Percentiles rank a stretch among this genome's conserved stretches.
Evolutionary conservation across 345 rosid genomes (phyloP).

Genomic region (Lagerstroemia speciosa): DNA sequence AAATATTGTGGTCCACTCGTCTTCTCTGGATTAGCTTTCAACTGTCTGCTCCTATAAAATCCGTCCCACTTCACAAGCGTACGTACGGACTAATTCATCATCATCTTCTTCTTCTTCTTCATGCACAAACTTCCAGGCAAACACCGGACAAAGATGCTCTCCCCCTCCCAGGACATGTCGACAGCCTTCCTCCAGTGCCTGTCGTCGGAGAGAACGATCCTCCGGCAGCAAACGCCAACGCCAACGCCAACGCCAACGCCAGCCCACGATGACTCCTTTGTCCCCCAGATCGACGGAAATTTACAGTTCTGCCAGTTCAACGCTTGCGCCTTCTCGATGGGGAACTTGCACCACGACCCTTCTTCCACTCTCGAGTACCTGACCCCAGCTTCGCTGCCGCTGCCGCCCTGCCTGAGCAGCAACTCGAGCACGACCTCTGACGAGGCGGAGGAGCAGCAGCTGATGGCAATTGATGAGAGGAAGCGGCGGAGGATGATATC

Average conservation of each 20-base stretch:
- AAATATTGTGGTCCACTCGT: no score
- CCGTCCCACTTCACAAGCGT: not conserved
- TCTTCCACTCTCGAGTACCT: not conserved
- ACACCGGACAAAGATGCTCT: slow-evolving; percentile 1
- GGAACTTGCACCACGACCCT: not conserved
- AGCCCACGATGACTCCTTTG: not conserved
- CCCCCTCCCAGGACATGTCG: slow-evolving; percentile 3
- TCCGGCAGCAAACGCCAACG: no score
- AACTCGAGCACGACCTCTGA: slow-evolving; percentile 58
- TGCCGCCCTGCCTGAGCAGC: slow-evolving; percentile 42
- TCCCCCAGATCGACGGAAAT: not conserved
- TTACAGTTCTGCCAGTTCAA: not conserved
- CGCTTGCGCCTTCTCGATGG: not conserved
- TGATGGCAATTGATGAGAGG: slow-evolving; percentile 68
- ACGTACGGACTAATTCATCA: not conserved
- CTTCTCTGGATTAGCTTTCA: no score
- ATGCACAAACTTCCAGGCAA: not conserved
- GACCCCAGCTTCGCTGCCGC: not conserved
- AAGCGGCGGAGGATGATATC: slow-evolving; percentile 90
- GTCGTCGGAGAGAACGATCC: not conserved
- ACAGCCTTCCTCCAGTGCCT: not conserved
- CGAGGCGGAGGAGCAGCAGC: slow-evolving; percentile 58
- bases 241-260: no score
- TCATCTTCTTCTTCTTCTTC: no score
- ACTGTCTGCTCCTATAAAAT: not conserved